phyloP scores from a whole-genome alignment of 1,284 basidiomycete genomes.

The Rhodotorula sp. region DNA sequence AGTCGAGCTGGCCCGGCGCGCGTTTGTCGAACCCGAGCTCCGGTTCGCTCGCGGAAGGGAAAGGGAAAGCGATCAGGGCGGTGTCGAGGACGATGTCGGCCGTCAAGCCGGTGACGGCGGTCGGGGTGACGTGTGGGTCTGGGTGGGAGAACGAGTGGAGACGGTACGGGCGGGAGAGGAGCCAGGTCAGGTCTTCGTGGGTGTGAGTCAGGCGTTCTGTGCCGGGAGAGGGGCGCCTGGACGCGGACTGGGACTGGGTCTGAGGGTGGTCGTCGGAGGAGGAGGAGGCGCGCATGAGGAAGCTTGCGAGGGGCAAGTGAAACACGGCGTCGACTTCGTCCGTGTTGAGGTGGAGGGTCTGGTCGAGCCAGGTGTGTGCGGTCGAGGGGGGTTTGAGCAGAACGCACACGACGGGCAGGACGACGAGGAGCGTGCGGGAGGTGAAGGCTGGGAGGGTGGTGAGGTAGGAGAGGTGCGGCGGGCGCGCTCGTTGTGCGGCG shows the following conservation, averaged over 20 bases:
- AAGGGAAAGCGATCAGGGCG: slow-evolving; percentile 28
- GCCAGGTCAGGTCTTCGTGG: slow-evolving; percentile 36
- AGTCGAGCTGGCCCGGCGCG: slow-evolving; percentile 26
- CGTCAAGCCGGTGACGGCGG: slow-evolving; percentile 40
- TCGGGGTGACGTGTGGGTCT: slow-evolving; percentile 12
- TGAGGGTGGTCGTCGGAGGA: too few species aligned
- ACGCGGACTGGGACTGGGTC: too few species aligned
- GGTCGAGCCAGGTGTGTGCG: neutral
- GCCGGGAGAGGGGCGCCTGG: neutral
- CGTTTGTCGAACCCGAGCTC: slow-evolving; percentile 10
- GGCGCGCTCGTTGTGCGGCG: too few species aligned
- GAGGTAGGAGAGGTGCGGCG: slow-evolving; percentile 27
- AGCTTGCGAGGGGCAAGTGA: slow-evolving; percentile 20
- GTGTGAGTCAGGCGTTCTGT: slow-evolving; percentile 6
- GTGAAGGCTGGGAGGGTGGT: slow-evolving; percentile 40
- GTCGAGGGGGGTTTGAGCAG: slow-evolving; percentile 9
- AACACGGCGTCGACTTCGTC: slow-evolving; percentile 42
- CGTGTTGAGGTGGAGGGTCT: slow-evolving; percentile 15
- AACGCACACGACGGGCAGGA: slow-evolving; percentile 40
- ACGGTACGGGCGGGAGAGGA: slow-evolving; percentile 29
- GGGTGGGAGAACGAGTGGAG: slow-evolving; percentile 36
- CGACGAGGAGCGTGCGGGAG: slow-evolving; percentile 42
- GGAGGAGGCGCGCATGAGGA: slow-evolving; percentile 13
- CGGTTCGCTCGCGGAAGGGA: too few species aligned
- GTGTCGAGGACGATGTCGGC: slow-evolving; percentile 39